Conservation (phyloP, 257 asterid genomes). For the Solanum dulcamara region DNA sequence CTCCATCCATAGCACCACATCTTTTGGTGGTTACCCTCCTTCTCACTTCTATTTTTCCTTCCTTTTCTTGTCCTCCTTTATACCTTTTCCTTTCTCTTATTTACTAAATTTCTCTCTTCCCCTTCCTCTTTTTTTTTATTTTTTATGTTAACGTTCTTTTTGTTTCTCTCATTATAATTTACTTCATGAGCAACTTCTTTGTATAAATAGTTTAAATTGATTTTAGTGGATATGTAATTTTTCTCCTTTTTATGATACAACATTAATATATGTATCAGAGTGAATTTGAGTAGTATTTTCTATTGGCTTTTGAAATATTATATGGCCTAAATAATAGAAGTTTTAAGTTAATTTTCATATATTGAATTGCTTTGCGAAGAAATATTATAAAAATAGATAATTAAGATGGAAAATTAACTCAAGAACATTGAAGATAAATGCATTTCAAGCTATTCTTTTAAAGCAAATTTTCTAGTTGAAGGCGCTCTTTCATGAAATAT, state of each 20-base stretch:
- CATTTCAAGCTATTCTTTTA: neutral
- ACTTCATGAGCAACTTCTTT: neutral
- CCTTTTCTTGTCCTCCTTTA: neutral
- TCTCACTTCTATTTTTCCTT: neutral
- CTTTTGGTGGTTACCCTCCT: too few species aligned
- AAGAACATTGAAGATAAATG: neutral
- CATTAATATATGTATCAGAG: neutral
- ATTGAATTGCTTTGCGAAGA: neutral
- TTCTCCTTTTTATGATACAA: neutral
- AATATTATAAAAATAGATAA: neutral
- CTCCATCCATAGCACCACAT: too few species aligned
- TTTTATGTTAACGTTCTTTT: neutral
- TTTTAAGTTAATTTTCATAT: neutral
- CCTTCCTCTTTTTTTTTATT: neutral
- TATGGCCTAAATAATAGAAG: neutral
- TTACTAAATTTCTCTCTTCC: neutral
- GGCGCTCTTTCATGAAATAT: neutral
- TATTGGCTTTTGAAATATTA: neutral
- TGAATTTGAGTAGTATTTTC: neutral
- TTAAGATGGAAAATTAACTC: too few species aligned
- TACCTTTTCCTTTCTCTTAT: neutral
- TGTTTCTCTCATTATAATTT: neutral
- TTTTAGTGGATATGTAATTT: neutral
- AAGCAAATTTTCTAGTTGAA: neutral
- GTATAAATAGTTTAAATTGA: neutral